Conservation (phyloP, 371 early-diverging fungal genomes). For the Mucor irregularis region DNA sequence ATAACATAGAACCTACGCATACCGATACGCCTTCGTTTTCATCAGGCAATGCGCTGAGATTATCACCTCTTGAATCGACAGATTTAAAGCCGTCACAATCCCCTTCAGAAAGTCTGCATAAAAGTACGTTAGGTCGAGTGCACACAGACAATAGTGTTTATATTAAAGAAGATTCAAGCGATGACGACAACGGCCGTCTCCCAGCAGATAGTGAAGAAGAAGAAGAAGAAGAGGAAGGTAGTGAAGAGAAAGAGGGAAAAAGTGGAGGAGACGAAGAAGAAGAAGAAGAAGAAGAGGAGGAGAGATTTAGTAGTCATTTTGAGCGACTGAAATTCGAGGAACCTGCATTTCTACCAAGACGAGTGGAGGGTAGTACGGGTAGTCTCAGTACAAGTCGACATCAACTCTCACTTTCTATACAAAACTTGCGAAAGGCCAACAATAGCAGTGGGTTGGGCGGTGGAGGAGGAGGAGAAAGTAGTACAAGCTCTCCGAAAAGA, state of each 20-base stretch:
- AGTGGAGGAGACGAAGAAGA: background rate
- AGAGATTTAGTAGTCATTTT: constrained; percentile 31
- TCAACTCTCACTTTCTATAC: constrained; percentile 13
- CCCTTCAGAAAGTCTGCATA: background rate
- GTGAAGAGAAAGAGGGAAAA: background rate
- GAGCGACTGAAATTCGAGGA: constrained; percentile 36
- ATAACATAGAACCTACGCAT: too few relatives aligned
- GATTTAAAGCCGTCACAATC: too few relatives aligned
- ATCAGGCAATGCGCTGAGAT: too few relatives aligned
- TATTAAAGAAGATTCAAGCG: too few relatives aligned
- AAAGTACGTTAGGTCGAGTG: background rate
- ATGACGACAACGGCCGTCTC: constrained; percentile 10
- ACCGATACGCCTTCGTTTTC: too few relatives aligned
- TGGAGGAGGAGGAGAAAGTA: constrained; percentile 1
- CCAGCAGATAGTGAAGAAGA: background rate
- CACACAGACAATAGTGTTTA: background rate
- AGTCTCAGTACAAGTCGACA: constrained; percentile 7
- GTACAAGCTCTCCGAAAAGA: background rate
- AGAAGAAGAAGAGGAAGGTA: background rate
- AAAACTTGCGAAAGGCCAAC: constrained; percentile 6
- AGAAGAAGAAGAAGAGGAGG: constrained; percentile 21
- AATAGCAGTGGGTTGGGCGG: too few relatives aligned
- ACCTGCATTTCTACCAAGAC: constrained; percentile 38
- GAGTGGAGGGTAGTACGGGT: background rate
- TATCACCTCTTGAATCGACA: background rate